These are phyloP conservation scores for Calocybe gangraenosa DNA, from an alignment of 768 basidiomycete species.

Conservation along the genomic window DNA sequence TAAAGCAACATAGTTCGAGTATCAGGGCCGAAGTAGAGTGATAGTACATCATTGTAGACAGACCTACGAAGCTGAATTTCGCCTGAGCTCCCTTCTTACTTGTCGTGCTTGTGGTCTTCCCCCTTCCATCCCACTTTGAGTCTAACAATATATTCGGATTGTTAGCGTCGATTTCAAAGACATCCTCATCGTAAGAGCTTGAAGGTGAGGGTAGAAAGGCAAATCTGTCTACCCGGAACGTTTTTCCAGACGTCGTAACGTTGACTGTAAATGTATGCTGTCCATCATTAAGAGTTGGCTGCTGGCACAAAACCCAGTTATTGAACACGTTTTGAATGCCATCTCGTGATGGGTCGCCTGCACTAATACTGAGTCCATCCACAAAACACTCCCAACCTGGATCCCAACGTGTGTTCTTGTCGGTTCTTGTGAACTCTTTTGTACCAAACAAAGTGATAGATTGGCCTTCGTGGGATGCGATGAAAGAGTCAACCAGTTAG, in stretches of 20 bases:
- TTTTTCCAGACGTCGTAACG: not conserved
- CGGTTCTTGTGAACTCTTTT: conserved; percentile 4
- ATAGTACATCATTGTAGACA: not conserved
- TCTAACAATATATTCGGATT: conserved; percentile 1
- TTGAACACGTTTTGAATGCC: not conserved
- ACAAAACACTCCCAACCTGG: conserved; percentile 20
- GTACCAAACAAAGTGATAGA: conserved; percentile 18
- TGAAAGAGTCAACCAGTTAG: too few relatives aligned
- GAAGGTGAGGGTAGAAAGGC: not conserved
- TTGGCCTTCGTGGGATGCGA: conserved; percentile 1
- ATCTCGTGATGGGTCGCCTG: not conserved
- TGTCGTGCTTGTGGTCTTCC: not conserved
- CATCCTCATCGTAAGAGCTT: not conserved
- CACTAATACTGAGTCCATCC: conserved; percentile 16
- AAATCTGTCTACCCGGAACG: conserved; percentile 5
- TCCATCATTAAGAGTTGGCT: not conserved
- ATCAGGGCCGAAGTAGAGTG: not conserved
- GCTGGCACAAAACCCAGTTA: conserved; percentile 7
- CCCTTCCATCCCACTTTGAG: conserved; percentile 3
- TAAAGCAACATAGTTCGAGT: not conserved
- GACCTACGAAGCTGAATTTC: conserved; percentile 4
- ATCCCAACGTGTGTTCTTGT: not conserved
- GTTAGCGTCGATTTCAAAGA: not conserved
- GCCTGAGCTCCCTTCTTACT: not conserved
- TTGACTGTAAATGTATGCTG: conserved; percentile 7